These are phyloP conservation scores for Mortierella claussenii DNA, from an alignment of 192 early-diverging fungal species.

Conservation along the genomic window DNA sequence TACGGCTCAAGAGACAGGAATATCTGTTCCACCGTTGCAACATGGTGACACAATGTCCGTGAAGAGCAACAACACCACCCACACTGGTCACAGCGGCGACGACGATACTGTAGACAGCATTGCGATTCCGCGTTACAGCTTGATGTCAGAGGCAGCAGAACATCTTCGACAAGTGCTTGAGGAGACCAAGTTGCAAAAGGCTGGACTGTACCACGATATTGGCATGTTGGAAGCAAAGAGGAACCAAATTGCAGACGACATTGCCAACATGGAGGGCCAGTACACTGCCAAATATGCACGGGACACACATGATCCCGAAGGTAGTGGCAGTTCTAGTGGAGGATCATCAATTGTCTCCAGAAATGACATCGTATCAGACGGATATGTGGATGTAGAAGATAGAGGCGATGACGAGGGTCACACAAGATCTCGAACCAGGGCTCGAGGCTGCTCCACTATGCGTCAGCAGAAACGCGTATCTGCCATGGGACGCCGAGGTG, in stretches of 20 bases:
- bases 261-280: neutral
- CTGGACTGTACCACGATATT: constrained; percentile 12
- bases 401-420: neutral
- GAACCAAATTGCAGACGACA: neutral
- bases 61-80: neutral
- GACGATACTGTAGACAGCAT: neutral
- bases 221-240: constrained; percentile 1
- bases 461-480: neutral
- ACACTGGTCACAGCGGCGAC: neutral
- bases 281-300: neutral
- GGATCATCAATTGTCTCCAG: neutral
- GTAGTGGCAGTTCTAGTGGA: neutral
- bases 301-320: neutral
- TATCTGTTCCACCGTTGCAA: neutral
- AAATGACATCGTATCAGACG: too few species aligned
- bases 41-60: neutral
- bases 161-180: constrained; percentile 28
- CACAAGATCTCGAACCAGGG: neutral
- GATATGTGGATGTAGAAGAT: too few species aligned
- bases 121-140: neutral
- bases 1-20: neutral
- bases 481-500: neutral
- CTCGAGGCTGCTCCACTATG: neutral
- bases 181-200: constrained; percentile 14
- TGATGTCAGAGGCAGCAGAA: constrained; percentile 23